These are phyloP conservation scores for Pyropia haitanensis DNA, from an alignment of 23 red algal species.

Conservation along the genomic window DNA sequence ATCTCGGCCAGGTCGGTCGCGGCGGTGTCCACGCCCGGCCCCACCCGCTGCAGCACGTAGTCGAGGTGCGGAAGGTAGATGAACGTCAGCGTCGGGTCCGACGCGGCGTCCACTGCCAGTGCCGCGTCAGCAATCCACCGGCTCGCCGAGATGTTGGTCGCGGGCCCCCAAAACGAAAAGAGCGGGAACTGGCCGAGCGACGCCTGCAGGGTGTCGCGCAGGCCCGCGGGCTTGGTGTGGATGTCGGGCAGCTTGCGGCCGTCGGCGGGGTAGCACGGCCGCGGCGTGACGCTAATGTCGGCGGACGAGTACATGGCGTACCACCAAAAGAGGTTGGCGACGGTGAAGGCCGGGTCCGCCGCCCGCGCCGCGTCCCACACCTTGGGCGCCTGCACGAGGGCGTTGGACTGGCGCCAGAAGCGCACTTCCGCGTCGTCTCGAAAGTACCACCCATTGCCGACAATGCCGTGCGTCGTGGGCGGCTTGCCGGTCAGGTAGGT, in stretches of 20 bases:
- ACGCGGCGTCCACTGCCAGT: constrained; percentile 25
- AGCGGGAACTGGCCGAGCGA: constrained; percentile 58
- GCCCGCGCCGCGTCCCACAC: constrained; percentile 59
- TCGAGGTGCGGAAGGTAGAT: constrained; percentile 69
- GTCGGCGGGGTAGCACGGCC: constrained; percentile 55
- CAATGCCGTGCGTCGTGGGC: constrained; percentile 44
- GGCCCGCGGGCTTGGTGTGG: constrained; percentile 32
- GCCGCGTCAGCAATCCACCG: constrained; percentile 42
- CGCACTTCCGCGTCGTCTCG: constrained; percentile 31
- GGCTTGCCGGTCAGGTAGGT: constrained; percentile 48
- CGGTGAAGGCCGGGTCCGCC: constrained; percentile 28
- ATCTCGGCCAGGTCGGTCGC: constrained; percentile 35
- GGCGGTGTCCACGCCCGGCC: constrained; percentile 16
- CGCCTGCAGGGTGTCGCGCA: constrained; percentile 32
- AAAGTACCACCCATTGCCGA: constrained; percentile 63
- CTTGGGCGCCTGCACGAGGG: constrained; percentile 35
- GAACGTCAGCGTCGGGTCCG: constrained; percentile 42
- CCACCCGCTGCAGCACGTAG: constrained; percentile 50
- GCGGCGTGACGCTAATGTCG: constrained; percentile 32
- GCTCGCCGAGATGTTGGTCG: constrained; percentile 20
- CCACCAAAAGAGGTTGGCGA: constrained; percentile 60
- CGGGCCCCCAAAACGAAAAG: constrained; percentile 68
- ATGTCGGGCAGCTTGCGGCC: constrained; percentile 54
- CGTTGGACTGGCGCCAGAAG: constrained; percentile 67
- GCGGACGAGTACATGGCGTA: constrained; percentile 68